Percentiles rank a stretch among this genome's conserved stretches.
phyloP scores from a whole-genome alignment of 2,329 filamentous ascomycete genomes.

The Fusarium mexicanum region DNA sequence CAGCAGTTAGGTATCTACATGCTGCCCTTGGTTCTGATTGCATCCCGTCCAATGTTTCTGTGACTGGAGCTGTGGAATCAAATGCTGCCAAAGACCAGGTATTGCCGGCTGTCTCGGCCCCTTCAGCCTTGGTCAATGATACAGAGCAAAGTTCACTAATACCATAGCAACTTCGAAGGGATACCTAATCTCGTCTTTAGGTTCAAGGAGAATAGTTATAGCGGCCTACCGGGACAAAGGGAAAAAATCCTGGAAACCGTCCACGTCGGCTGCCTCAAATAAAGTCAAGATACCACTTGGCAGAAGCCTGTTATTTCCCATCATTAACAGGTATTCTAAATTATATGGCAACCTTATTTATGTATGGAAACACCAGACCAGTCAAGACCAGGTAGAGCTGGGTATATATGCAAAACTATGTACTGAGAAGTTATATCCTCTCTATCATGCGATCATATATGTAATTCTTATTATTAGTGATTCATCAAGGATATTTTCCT shows the following conservation, averaged over 20 bases:
- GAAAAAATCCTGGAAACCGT: neutral
- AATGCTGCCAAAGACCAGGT: slow-evolving; percentile 14
- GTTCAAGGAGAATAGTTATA: neutral
- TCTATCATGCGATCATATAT: neutral
- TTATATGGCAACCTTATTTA: neutral
- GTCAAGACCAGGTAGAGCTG: neutral
- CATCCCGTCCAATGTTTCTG: neutral
- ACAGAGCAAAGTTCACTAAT: slow-evolving; percentile 4
- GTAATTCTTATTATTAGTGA: neutral
- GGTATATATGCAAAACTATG: neutral
- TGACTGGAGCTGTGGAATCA: neutral
- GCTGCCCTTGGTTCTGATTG: neutral
- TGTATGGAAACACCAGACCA: neutral
- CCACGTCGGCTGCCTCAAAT: neutral
- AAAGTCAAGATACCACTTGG: neutral
- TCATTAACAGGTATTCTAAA: neutral
- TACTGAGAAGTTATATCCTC: neutral
- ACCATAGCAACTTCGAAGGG: neutral
- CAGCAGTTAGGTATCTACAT: neutral
- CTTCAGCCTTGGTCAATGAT: slow-evolving; percentile 7
- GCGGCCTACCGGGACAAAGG: neutral
- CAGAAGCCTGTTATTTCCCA: neutral
- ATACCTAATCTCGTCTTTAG: neutral
- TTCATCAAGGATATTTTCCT: neutral
- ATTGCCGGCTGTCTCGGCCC: slow-evolving; percentile 23